These are phyloP conservation scores for Neophaeococcomyces mojaviensis DNA, from an alignment of 2,329 filamentous ascomycete species.

Conservation along the genomic window DNA sequence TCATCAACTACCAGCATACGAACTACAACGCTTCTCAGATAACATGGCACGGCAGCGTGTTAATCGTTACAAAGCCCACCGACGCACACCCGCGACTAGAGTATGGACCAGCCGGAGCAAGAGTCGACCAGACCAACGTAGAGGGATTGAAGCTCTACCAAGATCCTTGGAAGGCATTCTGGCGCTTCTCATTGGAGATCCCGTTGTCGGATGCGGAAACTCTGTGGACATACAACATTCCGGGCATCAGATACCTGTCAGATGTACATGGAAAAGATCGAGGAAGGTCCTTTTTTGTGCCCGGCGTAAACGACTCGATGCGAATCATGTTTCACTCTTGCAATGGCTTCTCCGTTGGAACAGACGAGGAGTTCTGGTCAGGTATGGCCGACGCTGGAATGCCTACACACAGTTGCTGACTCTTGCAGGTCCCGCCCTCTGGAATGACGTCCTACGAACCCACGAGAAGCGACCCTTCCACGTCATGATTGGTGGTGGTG, in stretches of 20 bases:
- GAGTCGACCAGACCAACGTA: constrained; percentile 19
- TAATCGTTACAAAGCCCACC: constrained; percentile 72
- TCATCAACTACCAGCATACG: constrained; percentile 44
- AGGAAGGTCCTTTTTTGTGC: constrained; percentile 47
- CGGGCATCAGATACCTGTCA: constrained; percentile 55
- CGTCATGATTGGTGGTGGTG: constrained; percentile 78
- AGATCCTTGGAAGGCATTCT: constrained; percentile 52
- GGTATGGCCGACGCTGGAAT: constrained; percentile 12
- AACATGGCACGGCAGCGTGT: constrained; percentile 74
- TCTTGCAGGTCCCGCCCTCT: constrained; percentile 47
- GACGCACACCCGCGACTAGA: constrained; percentile 55
- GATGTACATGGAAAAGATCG: constrained; percentile 47
- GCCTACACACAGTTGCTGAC: background rate
- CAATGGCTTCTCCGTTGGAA: constrained; percentile 61
- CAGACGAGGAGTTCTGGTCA: constrained; percentile 55
- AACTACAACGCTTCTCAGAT: constrained; percentile 24
- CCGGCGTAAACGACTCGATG: constrained; percentile 56
- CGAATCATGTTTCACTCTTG: constrained; percentile 64
- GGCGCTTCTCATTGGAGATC: constrained; percentile 51
- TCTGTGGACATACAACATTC: constrained; percentile 71
- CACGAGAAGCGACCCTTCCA: constrained; percentile 55
- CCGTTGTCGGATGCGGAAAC: constrained; percentile 66
- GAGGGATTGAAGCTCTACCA: constrained; percentile 52
- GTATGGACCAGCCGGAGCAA: constrained; percentile 32
- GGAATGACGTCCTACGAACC: constrained; percentile 57